Conservation (phyloP, 768 basidiomycete species). For the Suillus alpinus region DNA sequence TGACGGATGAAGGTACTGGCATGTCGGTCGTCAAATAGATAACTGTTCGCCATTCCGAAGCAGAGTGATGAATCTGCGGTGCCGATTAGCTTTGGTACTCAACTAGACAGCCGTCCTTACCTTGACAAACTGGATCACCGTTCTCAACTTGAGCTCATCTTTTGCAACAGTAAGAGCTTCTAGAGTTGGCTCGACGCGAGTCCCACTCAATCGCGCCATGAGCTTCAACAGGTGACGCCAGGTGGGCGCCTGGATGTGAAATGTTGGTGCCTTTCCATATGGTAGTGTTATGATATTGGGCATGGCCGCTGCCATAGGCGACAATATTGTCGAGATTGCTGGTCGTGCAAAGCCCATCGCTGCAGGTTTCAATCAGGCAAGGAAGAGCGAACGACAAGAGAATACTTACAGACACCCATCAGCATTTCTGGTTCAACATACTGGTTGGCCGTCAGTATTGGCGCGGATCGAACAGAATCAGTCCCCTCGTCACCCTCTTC, state of each 20-base stretch:
- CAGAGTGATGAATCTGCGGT: conserved; percentile 53
- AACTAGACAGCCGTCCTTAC: conserved; percentile 35
- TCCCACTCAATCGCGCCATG: conserved; percentile 70
- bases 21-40: conserved; percentile 78
- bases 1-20: conserved; percentile 48
- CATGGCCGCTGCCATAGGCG: conserved; percentile 51
- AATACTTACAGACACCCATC: conserved; percentile 59
- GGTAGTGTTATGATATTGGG: conserved; percentile 76
- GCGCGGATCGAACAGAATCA: conserved; percentile 11
- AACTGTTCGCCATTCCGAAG: conserved; percentile 68
- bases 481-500: conserved; percentile 11
- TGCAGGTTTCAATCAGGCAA: conserved; percentile 27
- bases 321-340: conserved; percentile 43
- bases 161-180: conserved; percentile 62
- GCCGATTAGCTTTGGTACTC: conserved; percentile 3
- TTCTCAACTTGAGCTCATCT: conserved; percentile 58
- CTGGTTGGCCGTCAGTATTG: conserved; percentile 28
- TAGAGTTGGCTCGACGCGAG: conserved; percentile 67
- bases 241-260: conserved; percentile 70
- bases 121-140: conserved; percentile 78
- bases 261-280: conserved; percentile 61
- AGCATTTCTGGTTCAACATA: conserved; percentile 60
- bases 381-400: background rate
- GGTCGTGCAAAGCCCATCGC: conserved; percentile 70
- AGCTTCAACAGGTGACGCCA: conserved; percentile 75